These are phyloP conservation scores for Primulina huaijiensis DNA, from an alignment of 257 asterid species.

Conservation along the genomic window DNA sequence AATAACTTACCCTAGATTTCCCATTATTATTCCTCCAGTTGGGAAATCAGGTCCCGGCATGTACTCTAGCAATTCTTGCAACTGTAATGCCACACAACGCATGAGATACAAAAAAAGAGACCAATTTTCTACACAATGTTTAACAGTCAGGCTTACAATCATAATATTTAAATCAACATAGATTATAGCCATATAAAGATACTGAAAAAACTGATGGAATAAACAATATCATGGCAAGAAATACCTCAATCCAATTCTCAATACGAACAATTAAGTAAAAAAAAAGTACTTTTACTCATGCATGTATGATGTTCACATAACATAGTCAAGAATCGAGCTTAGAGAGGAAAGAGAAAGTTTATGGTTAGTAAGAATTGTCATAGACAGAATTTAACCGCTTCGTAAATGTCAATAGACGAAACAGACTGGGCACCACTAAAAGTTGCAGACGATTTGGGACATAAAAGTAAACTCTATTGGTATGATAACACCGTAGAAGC, in stretches of 20 bases:
- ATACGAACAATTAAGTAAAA: conserved; percentile 10
- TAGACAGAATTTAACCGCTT: neutral
- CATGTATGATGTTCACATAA: neutral
- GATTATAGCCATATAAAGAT: conserved; percentile 2
- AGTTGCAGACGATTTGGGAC: neutral
- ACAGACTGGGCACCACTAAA: neutral
- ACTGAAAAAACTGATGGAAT: neutral
- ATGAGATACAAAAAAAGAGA: conserved; percentile 9
- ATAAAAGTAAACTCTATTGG: too few relatives aligned
- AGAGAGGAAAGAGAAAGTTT: neutral
- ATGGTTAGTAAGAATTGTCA: conserved; percentile 3
- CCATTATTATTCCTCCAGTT: conserved; percentile 97
- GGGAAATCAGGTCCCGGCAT: conserved; percentile 99
- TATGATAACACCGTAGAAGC: neutral
- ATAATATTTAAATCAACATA: neutral
- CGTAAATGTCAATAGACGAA: neutral
- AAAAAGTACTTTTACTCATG: neutral
- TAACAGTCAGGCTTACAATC: neutral
- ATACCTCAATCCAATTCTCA: conserved; percentile 6
- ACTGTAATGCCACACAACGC: conserved; percentile 37
- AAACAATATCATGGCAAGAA: conserved; percentile 4
- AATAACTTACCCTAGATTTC: conserved; percentile 74
- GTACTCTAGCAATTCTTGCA: conserved; percentile 94
- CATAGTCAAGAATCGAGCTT: conserved; percentile 3
- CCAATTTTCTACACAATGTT: neutral